A percentile compares a stretch with the other conserved stretches of the same genome.
Evolutionary conservation across 495 filamentous ascomycete genomes (phyloP).

Genomic region (Aspergillus biplanus): DNA sequence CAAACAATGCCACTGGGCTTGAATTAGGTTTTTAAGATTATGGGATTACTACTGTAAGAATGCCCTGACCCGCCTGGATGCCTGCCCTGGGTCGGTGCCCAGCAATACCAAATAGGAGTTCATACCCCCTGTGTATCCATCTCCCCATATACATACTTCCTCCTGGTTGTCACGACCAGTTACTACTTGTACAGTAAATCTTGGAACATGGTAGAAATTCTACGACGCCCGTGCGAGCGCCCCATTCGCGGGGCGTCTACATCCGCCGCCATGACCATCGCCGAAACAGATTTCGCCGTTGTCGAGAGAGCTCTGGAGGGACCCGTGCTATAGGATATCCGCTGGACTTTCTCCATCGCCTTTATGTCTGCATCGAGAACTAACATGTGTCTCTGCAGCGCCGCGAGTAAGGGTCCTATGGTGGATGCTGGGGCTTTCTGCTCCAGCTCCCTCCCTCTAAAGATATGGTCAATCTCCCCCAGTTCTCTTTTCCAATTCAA

Average conservation of each 20-base stretch:
- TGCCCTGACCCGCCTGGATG: no score
- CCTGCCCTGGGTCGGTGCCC: no score
- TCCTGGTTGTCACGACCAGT: no score
- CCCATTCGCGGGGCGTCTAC: neutral
- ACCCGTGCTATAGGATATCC: neutral
- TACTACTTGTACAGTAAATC: neutral
- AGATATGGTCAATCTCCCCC: neutral
- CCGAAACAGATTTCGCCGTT: neutral
- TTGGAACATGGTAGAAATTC: neutral
- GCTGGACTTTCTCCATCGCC: neutral
- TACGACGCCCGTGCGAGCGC: neutral
- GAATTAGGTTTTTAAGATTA: no score
- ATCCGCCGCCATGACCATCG: neutral
- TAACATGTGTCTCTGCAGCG: constrained; percentile 1
- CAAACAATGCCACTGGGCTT: no score
- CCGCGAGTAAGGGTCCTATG: constrained; percentile 3
- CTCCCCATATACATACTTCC: no score
- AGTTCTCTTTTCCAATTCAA: neutral
- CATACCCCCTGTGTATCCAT: no score
- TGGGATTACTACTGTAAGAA: no score
- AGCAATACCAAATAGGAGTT: no score
- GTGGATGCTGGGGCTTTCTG: neutral
- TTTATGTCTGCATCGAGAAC: constrained; percentile 3
- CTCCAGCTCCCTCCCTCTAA: neutral
- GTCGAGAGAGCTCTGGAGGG: constrained; percentile 1